Base-by-base conservation (phyloP, 1,284 basidiomycete species). In the Apiotrichum siamense region DNA sequence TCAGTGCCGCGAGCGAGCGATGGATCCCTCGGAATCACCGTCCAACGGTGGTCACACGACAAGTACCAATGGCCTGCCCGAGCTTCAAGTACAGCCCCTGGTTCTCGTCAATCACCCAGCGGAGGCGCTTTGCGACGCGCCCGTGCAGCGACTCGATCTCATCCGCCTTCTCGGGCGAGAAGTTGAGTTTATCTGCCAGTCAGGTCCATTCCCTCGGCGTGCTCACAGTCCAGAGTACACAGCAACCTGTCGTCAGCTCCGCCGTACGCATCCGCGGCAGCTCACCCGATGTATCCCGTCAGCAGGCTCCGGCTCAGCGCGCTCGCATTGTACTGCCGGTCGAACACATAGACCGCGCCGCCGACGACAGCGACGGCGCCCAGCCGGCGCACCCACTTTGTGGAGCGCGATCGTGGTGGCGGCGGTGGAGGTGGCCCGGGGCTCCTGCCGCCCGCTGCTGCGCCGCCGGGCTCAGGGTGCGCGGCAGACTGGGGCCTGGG, bases 51-150 rank as follows among this genome's bases (percentile, higher is more conserved):
- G 37, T 39, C 37, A 18, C 39, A 27, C 39, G 25, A 41, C 39
- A 52, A 63, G 32, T 20, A 70, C 67, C 69, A 23, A 76, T 53
- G 3, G 57, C 75, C 78, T 71, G 69, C 76, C 87, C 89, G 31
- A 92, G 85, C 71, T 94, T 94, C 64, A 93, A 87, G 70, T 92
- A 93, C 10, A 93, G 76, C 3, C 90, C 90, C 38, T 86, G 85
- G 69, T 92, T 92, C 20, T 78, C 78, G 3, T 83, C 85, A 59
- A 90, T 82, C 41, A 91, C 77, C 67, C 83, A 75, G 59, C 83
- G 84, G 40, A 94, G 76, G 43, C 87, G 76, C n/a, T 83, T 75
- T 0, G 88, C 88, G 11, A 91, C 87, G 40, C 90, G 81, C 56
- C 85, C 81, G 59, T 94, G 90, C 3, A 94, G 76, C 20, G 80